Conservation (phyloP, 495 filamentous ascomycete genomes). For the Stereocaulon alpinum region DNA sequence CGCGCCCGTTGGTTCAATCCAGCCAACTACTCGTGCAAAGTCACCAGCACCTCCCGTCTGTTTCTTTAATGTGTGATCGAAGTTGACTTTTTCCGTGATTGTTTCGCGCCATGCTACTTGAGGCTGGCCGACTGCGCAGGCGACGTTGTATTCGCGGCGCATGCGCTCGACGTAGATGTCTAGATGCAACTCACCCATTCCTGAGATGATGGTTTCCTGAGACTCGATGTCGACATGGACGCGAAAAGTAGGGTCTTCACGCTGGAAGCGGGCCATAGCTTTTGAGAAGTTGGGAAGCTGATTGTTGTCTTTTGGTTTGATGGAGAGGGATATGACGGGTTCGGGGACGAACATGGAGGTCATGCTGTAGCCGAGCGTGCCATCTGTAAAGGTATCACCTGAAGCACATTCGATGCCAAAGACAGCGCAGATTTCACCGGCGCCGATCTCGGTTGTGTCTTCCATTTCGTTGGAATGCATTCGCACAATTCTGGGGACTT, state of each 20-base stretch:
- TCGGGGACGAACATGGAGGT: slow-evolving; percentile 98
- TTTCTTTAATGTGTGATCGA: slow-evolving; percentile 91
- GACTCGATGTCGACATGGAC: slow-evolving; percentile 84
- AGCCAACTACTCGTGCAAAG: slow-evolving; percentile 88
- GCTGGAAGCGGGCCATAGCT: slow-evolving; percentile 97
- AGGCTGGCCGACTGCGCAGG: slow-evolving; percentile 89
- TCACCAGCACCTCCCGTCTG: slow-evolving; percentile 96
- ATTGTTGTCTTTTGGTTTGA: slow-evolving; percentile 90
- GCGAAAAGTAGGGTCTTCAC: slow-evolving; percentile 96
- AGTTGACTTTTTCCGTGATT: slow-evolving; percentile 61
- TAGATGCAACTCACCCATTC: slow-evolving; percentile 96
- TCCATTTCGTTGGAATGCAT: slow-evolving; percentile 99
- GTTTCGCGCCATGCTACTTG: slow-evolving; percentile 98
- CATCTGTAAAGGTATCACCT: slow-evolving; percentile 97
- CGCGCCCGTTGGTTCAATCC: slow-evolving; percentile 70
- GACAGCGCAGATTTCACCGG: slow-evolving; percentile 96
- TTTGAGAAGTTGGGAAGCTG: slow-evolving; percentile 93
- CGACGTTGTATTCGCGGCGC: slow-evolving; percentile 92
- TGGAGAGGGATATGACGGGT: slow-evolving; percentile 93
- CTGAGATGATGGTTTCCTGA: slow-evolving; percentile 92
- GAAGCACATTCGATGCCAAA: slow-evolving; percentile 98
- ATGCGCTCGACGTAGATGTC: slow-evolving; percentile 98
- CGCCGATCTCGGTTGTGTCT: slow-evolving; percentile 80
- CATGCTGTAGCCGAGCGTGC: slow-evolving; percentile 87
- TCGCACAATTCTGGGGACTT: slow-evolving; percentile 92